Evolutionary conservation across 371 early-diverging fungal species (phyloP).

Genomic region (Haplosporangium sp.): DNA sequence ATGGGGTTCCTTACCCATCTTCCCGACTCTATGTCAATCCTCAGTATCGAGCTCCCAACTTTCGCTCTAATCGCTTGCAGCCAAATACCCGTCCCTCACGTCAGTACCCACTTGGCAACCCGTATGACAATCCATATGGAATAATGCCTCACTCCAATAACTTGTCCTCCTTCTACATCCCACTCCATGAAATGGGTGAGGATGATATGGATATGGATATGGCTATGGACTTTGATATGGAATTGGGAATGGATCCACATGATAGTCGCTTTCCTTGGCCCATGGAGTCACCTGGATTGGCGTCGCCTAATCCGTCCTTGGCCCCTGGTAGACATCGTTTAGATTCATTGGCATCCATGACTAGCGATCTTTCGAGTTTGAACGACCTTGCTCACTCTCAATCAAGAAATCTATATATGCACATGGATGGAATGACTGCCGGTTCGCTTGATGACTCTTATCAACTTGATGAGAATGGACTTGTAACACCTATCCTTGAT

Average conservation of each 20-base stretch:
- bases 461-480: slow-evolving; percentile 32
- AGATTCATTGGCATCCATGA: slow-evolving; percentile 35
- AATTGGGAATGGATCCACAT: slow-evolving; percentile 31
- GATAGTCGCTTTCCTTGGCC: slow-evolving; percentile 23
- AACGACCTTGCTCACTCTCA: slow-evolving; percentile 20
- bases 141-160: slow-evolving; percentile 27
- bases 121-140: slow-evolving; percentile 20
- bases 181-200: slow-evolving; percentile 36
- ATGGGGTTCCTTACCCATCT: slow-evolving; percentile 11
- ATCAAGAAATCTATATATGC: slow-evolving; percentile 22
- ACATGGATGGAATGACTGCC: slow-evolving; percentile 26
- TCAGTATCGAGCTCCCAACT: slow-evolving; percentile 16
- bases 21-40: neutral
- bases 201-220: slow-evolving; percentile 51
- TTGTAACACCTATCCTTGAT: slow-evolving; percentile 26
- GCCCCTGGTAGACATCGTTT: slow-evolving; percentile 31
- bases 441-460: slow-evolving; percentile 34
- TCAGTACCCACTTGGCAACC: slow-evolving; percentile 19
- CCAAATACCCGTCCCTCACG: slow-evolving; percentile 21
- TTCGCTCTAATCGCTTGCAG: slow-evolving; percentile 18
- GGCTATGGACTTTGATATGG: slow-evolving; percentile 50
- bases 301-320: slow-evolving; percentile 20
- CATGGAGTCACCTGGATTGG: slow-evolving; percentile 17
- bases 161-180: slow-evolving; percentile 46
- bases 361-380: slow-evolving; percentile 28